Conservation (phyloP, 331 rosid genomes). For the Ulmus americana region DNA sequence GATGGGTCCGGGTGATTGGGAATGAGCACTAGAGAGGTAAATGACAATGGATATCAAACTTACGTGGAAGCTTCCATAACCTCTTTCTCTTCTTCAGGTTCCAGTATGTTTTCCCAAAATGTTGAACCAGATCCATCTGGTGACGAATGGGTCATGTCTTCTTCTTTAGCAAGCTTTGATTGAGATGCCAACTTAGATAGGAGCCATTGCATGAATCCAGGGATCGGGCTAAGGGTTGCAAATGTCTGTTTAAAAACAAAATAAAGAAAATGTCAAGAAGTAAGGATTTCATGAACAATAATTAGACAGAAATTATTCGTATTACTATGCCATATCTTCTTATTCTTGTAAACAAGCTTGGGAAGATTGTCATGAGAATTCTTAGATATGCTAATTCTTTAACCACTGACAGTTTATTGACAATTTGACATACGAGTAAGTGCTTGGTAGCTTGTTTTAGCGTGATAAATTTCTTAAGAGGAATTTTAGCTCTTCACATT, state of each 20-base stretch:
- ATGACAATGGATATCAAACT: slow-evolving; percentile 6
- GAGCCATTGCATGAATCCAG: slow-evolving; percentile 97
- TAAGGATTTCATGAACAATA: not conserved
- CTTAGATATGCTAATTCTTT: not conserved
- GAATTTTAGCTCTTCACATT: slow-evolving; percentile 1
- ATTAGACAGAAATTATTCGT: too few relatives aligned
- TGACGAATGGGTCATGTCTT: slow-evolving; percentile 28
- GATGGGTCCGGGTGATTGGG: not conserved
- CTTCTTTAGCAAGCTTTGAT: slow-evolving; percentile 46
- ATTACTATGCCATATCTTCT: too few relatives aligned
- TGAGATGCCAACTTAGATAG: slow-evolving; percentile 78
- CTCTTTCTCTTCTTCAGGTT: slow-evolving; percentile 62
- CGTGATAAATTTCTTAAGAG: not conserved
- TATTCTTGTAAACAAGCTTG: not conserved
- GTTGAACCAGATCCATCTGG: slow-evolving; percentile 50
- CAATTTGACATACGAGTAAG: too few relatives aligned
- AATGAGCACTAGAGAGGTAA: not conserved
- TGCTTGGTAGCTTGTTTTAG: too few relatives aligned
- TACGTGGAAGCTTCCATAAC: slow-evolving; percentile 61
- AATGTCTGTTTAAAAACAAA: slow-evolving; percentile 48
- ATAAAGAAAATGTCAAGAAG: slow-evolving; percentile 11
- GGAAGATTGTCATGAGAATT: not conserved
- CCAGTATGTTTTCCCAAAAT: slow-evolving; percentile 72
- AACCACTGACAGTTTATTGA: too few relatives aligned
- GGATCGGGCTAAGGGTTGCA: slow-evolving; percentile 97